These are phyloP conservation scores for Geotrichum reessii DNA, from an alignment of 1,139 yeast species.

Conservation along the genomic window DNA sequence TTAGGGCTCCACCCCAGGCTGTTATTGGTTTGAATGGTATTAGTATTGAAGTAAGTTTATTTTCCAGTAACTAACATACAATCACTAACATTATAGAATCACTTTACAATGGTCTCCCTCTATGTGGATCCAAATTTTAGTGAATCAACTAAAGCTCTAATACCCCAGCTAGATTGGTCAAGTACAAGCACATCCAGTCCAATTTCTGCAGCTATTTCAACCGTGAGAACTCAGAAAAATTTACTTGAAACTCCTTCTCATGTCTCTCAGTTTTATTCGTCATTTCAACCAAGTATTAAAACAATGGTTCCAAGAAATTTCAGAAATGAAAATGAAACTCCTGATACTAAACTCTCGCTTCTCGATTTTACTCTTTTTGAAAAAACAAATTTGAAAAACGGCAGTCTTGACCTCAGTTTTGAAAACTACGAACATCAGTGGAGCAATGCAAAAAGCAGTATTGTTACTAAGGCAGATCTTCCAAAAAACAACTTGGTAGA, in stretches of 20 bases:
- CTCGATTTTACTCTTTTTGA: background rate
- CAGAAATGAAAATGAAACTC: background rate
- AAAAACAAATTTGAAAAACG: slow-evolving; percentile 23
- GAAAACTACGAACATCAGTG: background rate
- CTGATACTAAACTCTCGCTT: background rate
- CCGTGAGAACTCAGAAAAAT: background rate
- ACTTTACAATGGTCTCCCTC: slow-evolving; percentile 8
- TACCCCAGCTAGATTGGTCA: background rate
- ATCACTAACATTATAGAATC: slow-evolving; percentile 8
- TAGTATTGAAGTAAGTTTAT: slow-evolving; percentile 20
- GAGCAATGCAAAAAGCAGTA: background rate
- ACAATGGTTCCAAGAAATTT: background rate
- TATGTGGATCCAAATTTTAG: slow-evolving; percentile 3
- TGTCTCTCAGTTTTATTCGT: background rate
- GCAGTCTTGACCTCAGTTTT: slow-evolving; percentile 20
- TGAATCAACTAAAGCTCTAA: background rate
- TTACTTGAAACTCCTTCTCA: background rate
- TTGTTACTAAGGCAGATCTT: slow-evolving; percentile 32
- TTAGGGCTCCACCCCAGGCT: slow-evolving; percentile 34
- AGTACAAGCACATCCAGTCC: background rate
- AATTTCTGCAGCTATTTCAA: background rate
- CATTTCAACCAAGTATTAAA: background rate
- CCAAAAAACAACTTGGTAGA: slow-evolving; percentile 37
- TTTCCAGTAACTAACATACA: background rate
- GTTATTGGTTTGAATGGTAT: slow-evolving; percentile 22